Base-by-base conservation (phyloP, 768 basidiomycete genomes). In the Lactifluus piperatus region DNA sequence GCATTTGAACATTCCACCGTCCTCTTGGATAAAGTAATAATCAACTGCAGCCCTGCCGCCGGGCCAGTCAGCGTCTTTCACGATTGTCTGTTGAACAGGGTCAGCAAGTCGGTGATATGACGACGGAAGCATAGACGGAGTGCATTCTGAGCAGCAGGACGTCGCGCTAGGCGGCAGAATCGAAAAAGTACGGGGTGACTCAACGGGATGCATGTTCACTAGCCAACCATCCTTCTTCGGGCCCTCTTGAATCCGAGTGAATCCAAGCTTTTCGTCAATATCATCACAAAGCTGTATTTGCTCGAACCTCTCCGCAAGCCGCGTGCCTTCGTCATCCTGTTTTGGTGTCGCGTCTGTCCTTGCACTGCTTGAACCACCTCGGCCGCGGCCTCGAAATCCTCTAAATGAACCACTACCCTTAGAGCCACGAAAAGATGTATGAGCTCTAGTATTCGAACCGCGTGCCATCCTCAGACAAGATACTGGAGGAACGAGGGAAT, bases 131-230 rank as follows among this genome's bases (percentile, higher is more conserved):
- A 27, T 36, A 26, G 49, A 13, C 5, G 43, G 43, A n/a, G 2
- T 4, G n/a, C 18, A 18, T 27, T 20, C 22, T 20, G 16, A 18
- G 11, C 13, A 48, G 36, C 18, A 46, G 22, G 29, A 24, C 14
- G 22, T 47, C 18, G 22, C 22, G 41, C 26, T 4, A 39, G 7
- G 11, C 4, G 24, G 1, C 11, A 36, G 18, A 34, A 30, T 55
- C 9, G 24, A 50, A 24, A 55, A 16, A 27, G 9, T 27, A 30
- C 13, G n/a, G n/a, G n/a, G n/a, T n/a, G n/a, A 78, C 89, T 65
- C 69, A 60, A 94, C 93, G 54, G 97, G 91, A 70, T 95, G 94
- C 95, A 99, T 98, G 69, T 98, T 98, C 62, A 99, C 84, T 68
- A 99, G 75, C 97, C 97, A 98, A 2, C 94, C 97, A 54, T 90